Conservation (phyloP, 305 asterid genomes). For the Stenogyne calaminthoides region DNA sequence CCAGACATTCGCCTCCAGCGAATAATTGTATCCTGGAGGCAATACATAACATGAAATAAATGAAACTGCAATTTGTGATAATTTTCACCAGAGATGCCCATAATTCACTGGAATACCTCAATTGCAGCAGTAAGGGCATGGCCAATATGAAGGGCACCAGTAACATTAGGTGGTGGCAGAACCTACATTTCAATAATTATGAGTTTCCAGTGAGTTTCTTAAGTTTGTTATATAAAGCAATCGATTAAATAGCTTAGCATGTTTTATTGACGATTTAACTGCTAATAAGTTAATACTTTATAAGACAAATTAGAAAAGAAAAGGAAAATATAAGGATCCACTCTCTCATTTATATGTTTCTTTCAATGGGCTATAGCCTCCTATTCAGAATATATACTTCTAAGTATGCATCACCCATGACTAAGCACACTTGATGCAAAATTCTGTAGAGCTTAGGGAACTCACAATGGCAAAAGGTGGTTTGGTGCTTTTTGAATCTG, state of each 20-base stretch:
- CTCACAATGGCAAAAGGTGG: constrained; percentile 90
- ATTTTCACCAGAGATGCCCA: constrained; percentile 1
- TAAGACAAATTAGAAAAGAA: background rate
- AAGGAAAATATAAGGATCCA: background rate
- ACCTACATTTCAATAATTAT: constrained; percentile 49
- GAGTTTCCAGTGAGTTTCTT: background rate
- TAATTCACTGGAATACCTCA: constrained; percentile 53
- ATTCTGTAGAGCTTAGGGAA: constrained; percentile 33
- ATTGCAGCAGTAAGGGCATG: constrained; percentile 97
- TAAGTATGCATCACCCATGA: background rate
- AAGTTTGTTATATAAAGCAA: background rate
- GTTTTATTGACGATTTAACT: background rate
- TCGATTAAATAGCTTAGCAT: background rate
- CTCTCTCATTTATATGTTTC: background rate
- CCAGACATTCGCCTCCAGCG: constrained; percentile 99
- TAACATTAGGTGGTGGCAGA: constrained; percentile 94
- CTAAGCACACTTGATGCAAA: background rate
- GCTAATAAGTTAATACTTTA: background rate
- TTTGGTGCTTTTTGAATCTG: constrained; percentile 80
- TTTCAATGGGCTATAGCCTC: background rate
- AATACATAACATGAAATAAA: constrained; percentile 27
- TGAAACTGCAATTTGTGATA: constrained; percentile 21
- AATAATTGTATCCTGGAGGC: constrained; percentile 81
- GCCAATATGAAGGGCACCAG: constrained; percentile 96
- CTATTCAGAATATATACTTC: background rate